Conservation (phyloP, 1,284 basidiomycete genomes). For the Irpex rosettiformis region DNA sequence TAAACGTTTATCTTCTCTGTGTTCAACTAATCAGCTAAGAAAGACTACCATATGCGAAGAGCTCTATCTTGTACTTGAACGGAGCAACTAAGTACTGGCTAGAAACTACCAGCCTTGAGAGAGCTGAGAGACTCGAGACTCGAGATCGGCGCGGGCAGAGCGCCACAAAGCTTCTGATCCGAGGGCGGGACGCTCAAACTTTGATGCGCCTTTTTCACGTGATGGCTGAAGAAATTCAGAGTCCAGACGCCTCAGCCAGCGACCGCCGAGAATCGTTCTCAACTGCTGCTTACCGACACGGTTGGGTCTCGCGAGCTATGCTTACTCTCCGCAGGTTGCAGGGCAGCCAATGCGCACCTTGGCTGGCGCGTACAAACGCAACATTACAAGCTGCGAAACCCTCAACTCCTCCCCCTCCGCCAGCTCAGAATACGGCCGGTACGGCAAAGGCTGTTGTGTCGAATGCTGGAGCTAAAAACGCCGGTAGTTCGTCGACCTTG, state of each 20-base stretch:
- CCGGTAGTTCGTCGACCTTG: not conserved
- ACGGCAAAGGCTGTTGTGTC: not conserved
- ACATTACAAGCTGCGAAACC: not conserved
- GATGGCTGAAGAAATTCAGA: not conserved
- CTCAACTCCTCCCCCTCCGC: not conserved
- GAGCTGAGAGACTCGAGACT: not conserved
- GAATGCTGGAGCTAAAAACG: not conserved
- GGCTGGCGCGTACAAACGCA: not conserved
- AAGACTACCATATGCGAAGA: no score
- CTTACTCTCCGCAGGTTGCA: conserved; percentile 1
- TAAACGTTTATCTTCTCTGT: no score
- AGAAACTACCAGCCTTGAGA: not conserved
- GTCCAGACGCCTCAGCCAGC: not conserved
- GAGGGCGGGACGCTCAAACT: not conserved
- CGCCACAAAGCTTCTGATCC: not conserved
- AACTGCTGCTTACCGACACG: not conserved
- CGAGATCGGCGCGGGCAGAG: not conserved
- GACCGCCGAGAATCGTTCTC: not conserved
- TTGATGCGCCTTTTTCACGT: not conserved
- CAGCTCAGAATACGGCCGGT: not conserved
- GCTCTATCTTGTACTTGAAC: no score
- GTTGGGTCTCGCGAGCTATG: not conserved
- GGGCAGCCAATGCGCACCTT: not conserved
- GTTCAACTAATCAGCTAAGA: no score
- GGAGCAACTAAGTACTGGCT: no score